Conservation (phyloP, 768 basidiomycete species). For the Lyophyllum atratum region DNA sequence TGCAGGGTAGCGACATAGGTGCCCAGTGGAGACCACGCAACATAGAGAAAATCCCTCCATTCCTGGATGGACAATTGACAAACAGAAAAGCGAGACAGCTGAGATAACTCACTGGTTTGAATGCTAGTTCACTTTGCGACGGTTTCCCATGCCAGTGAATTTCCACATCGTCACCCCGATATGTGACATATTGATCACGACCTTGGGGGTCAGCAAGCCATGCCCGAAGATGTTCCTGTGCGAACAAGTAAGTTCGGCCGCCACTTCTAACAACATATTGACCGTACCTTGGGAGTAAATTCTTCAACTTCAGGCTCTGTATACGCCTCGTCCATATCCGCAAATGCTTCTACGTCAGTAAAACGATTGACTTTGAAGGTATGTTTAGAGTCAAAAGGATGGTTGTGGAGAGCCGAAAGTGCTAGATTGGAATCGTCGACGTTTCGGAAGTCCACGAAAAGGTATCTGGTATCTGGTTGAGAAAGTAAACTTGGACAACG, state of each 20-base stretch:
- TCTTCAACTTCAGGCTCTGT: constrained; percentile 73
- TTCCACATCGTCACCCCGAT: constrained; percentile 87
- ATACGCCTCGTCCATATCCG: constrained; percentile 76
- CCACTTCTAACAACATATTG: neutral
- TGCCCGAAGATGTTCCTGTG: constrained; percentile 89
- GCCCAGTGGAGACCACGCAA: constrained; percentile 95
- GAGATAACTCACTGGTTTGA: constrained; percentile 64
- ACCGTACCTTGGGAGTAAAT: constrained; percentile 69
- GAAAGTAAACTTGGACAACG: neutral
- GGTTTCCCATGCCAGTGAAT: constrained; percentile 94
- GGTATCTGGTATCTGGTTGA: constrained; percentile 49
- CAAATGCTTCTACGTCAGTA: constrained; percentile 85
- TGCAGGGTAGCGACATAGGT: constrained; percentile 95
- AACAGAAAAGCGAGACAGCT: constrained; percentile 8
- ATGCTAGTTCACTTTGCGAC: constrained; percentile 79
- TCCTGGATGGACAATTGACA: constrained; percentile 48
- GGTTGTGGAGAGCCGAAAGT: constrained; percentile 66
- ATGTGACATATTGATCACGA: constrained; percentile 94
- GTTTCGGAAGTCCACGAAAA: constrained; percentile 79
- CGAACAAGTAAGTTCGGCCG: neutral
- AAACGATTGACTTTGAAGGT: constrained; percentile 86
- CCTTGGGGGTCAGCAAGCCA: constrained; percentile 94
- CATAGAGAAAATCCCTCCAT: constrained; percentile 94
- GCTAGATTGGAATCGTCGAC: constrained; percentile 72
- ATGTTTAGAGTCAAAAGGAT: constrained; percentile 87